Evolutionary conservation across 495 filamentous ascomycete species (phyloP).

Genomic region (Sporormia fimetaria): DNA sequence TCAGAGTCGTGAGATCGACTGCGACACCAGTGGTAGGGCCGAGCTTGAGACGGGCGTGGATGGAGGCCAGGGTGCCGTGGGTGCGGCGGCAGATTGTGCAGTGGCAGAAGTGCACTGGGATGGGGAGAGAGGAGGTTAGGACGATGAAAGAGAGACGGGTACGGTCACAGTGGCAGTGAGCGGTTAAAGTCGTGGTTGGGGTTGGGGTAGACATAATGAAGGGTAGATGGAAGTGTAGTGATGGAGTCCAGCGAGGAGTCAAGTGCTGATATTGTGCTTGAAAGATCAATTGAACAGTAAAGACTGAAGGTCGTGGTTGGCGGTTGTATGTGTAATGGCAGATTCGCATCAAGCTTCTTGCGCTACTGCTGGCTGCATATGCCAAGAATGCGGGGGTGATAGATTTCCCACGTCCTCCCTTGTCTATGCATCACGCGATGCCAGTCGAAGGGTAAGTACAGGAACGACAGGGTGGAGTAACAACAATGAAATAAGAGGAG

Average conservation of each 20-base stretch:
- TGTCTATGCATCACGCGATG: too few relatives aligned
- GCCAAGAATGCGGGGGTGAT: too few relatives aligned
- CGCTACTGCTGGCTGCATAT: too few relatives aligned
- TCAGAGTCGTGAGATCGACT: constrained; percentile 15
- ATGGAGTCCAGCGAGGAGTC: too few relatives aligned
- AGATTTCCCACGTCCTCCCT: too few relatives aligned
- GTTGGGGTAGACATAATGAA: not conserved
- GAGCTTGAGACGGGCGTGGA: too few relatives aligned
- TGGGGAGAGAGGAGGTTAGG: constrained; percentile 26
- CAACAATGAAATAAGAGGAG: not conserved
- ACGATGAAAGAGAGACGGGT: constrained; percentile 38
- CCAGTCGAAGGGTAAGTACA: too few relatives aligned
- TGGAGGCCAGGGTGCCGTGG: constrained; percentile 44
- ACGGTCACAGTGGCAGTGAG: constrained; percentile 45
- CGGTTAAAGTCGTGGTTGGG: constrained; percentile 4
- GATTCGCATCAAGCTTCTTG: too few relatives aligned
- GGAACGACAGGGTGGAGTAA: not conserved
- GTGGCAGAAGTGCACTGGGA: constrained; percentile 47
- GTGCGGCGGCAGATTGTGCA: constrained; percentile 50
- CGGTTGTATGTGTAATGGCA: too few relatives aligned
- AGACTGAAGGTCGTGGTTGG: too few relatives aligned
- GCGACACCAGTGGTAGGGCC: constrained; percentile 35
- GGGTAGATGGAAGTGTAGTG: not conserved
- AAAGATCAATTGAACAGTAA: not conserved
- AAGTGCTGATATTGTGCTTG: not conserved